Percentiles rank a stretch among this genome's conserved stretches.
Evolutionary conservation across 768 basidiomycete genomes (phyloP).

Genomic region (Podaxis pistillaris): DNA sequence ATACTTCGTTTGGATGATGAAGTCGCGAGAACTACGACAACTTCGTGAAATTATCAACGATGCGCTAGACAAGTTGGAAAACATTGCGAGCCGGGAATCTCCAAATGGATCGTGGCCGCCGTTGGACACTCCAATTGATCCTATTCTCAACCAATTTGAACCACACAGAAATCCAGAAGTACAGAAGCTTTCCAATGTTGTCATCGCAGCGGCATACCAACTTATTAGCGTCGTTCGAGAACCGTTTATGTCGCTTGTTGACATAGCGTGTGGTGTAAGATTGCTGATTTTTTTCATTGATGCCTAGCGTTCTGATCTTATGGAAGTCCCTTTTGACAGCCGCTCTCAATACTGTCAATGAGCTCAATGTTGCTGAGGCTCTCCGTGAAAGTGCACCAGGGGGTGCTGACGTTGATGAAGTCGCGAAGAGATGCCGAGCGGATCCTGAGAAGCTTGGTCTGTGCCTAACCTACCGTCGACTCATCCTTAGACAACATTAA

Average conservation of each 20-base stretch:
- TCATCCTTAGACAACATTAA: neutral
- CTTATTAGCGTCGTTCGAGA: slow-evolving; percentile 10
- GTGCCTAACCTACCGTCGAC: neutral
- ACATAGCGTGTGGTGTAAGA: slow-evolving; percentile 9
- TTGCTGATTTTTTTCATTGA: neutral
- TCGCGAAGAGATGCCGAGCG: slow-evolving; percentile 2
- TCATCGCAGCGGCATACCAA: slow-evolving; percentile 12
- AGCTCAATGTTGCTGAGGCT: slow-evolving; percentile 11
- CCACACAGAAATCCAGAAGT: slow-evolving; percentile 2
- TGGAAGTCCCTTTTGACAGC: slow-evolving; percentile 9
- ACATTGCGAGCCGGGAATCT: neutral
- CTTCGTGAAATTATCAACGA: neutral
- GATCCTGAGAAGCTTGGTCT: slow-evolving; percentile 10
- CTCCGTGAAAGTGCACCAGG: neutral
- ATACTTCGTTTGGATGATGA: neutral
- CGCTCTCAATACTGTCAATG: slow-evolving; percentile 10
- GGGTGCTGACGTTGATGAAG: neutral
- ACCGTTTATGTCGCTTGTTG: slow-evolving; percentile 4
- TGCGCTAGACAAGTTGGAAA: neutral
- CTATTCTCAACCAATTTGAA: neutral
- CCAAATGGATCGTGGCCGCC: slow-evolving; percentile 11
- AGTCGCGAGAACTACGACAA: slow-evolving; percentile 2
- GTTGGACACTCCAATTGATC: neutral
- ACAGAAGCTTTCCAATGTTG: slow-evolving; percentile 4
- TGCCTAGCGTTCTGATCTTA: neutral